Percentiles rank a stretch among this genome's conserved stretches.
phyloP scores from a whole-genome alignment of 805 yeast species.

The Barnettozyma wickerhamii region DNA sequence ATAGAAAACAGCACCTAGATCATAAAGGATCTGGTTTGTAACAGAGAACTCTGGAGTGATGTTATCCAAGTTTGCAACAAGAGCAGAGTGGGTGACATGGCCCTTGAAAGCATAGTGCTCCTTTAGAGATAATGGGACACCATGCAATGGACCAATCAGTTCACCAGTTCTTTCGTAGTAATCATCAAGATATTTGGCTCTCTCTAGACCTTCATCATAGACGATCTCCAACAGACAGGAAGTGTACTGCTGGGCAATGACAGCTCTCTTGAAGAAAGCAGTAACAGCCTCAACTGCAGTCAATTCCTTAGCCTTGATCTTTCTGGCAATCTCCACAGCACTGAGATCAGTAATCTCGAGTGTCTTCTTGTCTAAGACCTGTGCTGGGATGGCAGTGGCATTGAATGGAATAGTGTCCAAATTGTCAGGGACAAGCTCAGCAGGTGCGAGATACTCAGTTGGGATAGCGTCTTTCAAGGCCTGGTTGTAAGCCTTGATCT shows the following conservation, averaged over 20 bases:
- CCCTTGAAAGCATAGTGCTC: conserved; percentile 56
- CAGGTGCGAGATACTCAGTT: conserved; percentile 21
- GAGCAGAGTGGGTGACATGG: conserved; percentile 49
- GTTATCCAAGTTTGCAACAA: conserved; percentile 47
- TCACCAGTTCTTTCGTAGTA: conserved; percentile 40
- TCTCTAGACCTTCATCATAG: conserved; percentile 54
- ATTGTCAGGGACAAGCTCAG: conserved; percentile 18
- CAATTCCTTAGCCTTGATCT: conserved; percentile 26
- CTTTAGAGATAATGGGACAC: conserved; percentile 62
- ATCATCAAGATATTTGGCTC: conserved; percentile 55
- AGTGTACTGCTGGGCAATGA: conserved; percentile 57
- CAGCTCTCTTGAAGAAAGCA: conserved; percentile 38
- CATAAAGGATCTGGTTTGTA: conserved; percentile 34
- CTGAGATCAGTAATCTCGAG: conserved; percentile 19
- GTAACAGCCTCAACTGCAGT: conserved; percentile 12
- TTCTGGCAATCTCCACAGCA: conserved; percentile 14
- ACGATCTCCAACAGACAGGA: conserved; percentile 57
- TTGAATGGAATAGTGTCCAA: conserved; percentile 19
- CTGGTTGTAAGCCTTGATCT: conserved; percentile 21
- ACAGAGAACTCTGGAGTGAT: conserved; percentile 37
- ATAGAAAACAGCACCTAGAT: conserved; percentile 46
- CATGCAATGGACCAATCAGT: conserved; percentile 62
- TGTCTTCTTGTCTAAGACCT: conserved; percentile 17
- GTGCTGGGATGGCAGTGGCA: conserved; percentile 20
- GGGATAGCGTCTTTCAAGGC: conserved; percentile 19